Conservation (phyloP, 1,139 yeast species). For the Barnettozyma hawaiiensis region DNA sequence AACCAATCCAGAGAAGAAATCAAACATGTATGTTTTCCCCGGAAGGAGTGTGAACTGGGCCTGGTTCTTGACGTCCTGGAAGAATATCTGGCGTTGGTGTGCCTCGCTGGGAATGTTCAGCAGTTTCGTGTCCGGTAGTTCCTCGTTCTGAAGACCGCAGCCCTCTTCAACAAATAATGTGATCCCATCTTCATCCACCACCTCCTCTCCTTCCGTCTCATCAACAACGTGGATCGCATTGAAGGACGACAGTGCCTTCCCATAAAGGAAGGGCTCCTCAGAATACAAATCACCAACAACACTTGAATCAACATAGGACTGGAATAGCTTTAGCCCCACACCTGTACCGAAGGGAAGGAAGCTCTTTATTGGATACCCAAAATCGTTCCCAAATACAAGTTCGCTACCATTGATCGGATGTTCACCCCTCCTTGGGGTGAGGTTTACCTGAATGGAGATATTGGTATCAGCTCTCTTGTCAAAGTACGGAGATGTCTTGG, state of each 20-base stretch:
- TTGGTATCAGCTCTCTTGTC: slow-evolving; percentile 12
- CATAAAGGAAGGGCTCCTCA: slow-evolving; percentile 59
- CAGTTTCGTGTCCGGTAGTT: slow-evolving; percentile 1
- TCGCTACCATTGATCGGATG: slow-evolving; percentile 41
- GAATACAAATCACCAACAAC: slow-evolving; percentile 57
- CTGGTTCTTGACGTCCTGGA: slow-evolving; percentile 28
- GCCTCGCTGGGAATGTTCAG: slow-evolving; percentile 21
- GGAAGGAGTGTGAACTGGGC: slow-evolving; percentile 28
- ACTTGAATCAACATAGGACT: slow-evolving; percentile 49
- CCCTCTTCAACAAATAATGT: slow-evolving; percentile 7
- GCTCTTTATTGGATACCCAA: slow-evolving; percentile 53
- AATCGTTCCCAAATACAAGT: slow-evolving; percentile 65
- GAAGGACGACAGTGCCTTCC: slow-evolving; percentile 55
- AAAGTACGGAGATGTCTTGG: slow-evolving; percentile 14
- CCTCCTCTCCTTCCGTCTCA: neutral
- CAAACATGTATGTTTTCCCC: slow-evolving; percentile 34
- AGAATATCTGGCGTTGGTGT: slow-evolving; percentile 29
- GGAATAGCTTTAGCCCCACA: slow-evolving; percentile 43
- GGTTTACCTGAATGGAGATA: slow-evolving; percentile 21
- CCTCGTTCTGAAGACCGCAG: slow-evolving; percentile 9
- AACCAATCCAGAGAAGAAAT: slow-evolving; percentile 39
- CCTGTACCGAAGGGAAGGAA: slow-evolving; percentile 58
- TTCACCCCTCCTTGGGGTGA: slow-evolving; percentile 17
- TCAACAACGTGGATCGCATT: slow-evolving; percentile 29
- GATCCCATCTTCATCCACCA: neutral